A percentile compares a stretch with the other conserved stretches of the same genome.
Evolutionary conservation across 2,329 filamentous ascomycete genomes (phyloP).

Genomic region (Cyphellophora attinorum): DNA sequence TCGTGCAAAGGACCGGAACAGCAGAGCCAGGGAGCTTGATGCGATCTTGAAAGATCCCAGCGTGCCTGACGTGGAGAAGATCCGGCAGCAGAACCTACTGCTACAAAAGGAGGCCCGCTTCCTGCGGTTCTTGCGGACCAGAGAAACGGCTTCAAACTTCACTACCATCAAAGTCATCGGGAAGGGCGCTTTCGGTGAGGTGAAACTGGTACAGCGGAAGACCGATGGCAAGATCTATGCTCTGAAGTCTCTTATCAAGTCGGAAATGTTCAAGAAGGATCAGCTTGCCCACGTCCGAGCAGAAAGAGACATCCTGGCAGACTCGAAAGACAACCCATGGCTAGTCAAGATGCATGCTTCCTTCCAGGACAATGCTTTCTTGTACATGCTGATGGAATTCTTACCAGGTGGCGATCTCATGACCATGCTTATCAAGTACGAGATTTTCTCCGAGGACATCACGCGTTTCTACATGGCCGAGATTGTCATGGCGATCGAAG

Average conservation of each 20-base stretch:
- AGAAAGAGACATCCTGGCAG: constrained; percentile 93
- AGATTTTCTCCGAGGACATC: constrained; percentile 98
- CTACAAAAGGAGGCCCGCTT: constrained; percentile 87
- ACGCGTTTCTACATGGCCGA: constrained; percentile 99
- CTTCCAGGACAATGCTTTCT: constrained; percentile 90
- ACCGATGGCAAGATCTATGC: constrained; percentile 95
- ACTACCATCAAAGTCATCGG: constrained; percentile 95
- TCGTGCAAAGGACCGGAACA: constrained; percentile 86
- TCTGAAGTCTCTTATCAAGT: constrained; percentile 96
- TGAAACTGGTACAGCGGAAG: constrained; percentile 94
- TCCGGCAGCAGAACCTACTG: constrained; percentile 74
- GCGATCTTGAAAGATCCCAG: constrained; percentile 70
- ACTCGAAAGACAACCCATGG: constrained; percentile 95
- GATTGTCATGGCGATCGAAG: constrained; percentile 95
- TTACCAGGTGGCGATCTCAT: constrained; percentile 95
- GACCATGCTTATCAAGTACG: constrained; percentile 99
- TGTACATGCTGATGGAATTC: constrained; percentile 99
- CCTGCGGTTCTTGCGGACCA: constrained; percentile 84
- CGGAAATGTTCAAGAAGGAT: constrained; percentile 99
- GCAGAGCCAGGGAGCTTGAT: constrained; percentile 89
- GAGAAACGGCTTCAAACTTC: constrained; percentile 91
- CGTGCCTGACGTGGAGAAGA: constrained; percentile 65
- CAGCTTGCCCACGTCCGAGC: constrained; percentile 95
- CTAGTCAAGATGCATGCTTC: constrained; percentile 97
- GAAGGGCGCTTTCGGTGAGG: constrained; percentile 97